These are phyloP conservation scores for Rhypophila decipiens DNA, from an alignment of 495 filamentous ascomycete species.

Conservation along the genomic window DNA sequence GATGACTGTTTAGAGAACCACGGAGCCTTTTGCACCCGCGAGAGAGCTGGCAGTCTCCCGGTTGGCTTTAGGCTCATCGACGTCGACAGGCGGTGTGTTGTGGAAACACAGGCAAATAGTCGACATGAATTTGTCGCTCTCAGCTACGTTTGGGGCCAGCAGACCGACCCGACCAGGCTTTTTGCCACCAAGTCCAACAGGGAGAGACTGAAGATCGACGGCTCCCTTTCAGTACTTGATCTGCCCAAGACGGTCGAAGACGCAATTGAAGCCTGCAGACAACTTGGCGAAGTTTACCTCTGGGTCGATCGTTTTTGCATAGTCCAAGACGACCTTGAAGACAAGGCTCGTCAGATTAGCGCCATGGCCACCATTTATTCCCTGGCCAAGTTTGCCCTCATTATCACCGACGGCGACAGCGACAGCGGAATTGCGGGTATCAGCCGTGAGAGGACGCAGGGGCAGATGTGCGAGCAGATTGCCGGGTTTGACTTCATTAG, in stretches of 20 bases:
- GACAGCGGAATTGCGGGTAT: background rate
- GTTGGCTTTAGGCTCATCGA: background rate
- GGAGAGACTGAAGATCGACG: background rate
- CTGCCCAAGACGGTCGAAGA: background rate
- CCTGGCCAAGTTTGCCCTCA: background rate
- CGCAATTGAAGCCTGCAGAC: background rate
- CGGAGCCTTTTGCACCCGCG: background rate
- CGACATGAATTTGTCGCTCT: background rate
- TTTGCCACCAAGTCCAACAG: background rate
- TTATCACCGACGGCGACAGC: background rate
- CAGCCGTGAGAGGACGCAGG: background rate
- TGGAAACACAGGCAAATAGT: background rate
- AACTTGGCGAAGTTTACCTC: background rate
- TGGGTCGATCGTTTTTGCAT: background rate
- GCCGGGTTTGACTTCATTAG: background rate
- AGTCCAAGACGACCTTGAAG: background rate
- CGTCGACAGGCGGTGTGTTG: background rate
- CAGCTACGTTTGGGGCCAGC: background rate
- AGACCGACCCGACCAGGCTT: background rate
- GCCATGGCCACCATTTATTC: background rate
- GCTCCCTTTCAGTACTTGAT: background rate
- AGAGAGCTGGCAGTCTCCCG: background rate
- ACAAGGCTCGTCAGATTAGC: background rate
- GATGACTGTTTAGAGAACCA: background rate
- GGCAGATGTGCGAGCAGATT: background rate